A percentile compares a stretch with the other conserved stretches of the same genome.
Evolutionary conservation across 2,329 filamentous ascomycete species (phyloP).

Genomic region (Aspergillus tubingensis): DNA sequence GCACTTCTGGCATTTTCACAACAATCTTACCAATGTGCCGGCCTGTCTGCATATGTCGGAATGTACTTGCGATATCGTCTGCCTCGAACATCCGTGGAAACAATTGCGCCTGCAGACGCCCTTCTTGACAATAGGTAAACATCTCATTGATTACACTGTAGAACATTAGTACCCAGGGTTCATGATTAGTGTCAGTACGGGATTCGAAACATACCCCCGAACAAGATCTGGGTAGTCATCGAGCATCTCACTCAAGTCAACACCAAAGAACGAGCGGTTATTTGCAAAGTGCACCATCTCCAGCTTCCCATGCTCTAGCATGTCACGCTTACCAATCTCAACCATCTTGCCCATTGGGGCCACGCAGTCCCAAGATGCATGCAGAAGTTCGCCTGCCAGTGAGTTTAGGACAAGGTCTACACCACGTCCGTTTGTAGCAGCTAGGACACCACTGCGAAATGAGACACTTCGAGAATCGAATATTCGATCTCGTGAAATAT

Average conservation of each 20-base stretch:
- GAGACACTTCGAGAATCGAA: conserved; percentile 29
- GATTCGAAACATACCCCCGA: neutral
- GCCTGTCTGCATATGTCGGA: conserved; percentile 13
- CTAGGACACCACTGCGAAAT: conserved; percentile 28
- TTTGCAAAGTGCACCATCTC: conserved; percentile 5
- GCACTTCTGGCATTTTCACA: conserved; percentile 9
- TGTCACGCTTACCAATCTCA: conserved; percentile 34
- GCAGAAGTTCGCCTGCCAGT: conserved; percentile 21
- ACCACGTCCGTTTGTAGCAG: conserved; percentile 30
- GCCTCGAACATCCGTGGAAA: neutral
- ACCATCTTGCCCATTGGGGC: conserved; percentile 31
- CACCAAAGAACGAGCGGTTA: conserved; percentile 14
- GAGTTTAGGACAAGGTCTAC: conserved; percentile 37
- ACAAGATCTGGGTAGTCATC: neutral
- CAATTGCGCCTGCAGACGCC: neutral
- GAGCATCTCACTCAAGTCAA: conserved; percentile 6
- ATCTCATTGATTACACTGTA: neutral
- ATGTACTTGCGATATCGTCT: neutral
- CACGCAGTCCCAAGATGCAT: conserved; percentile 29
- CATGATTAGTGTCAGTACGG: too few species aligned
- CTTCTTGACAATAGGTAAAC: conserved; percentile 2
- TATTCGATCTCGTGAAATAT: conserved; percentile 32
- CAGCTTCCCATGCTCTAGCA: conserved; percentile 29
- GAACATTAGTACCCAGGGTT: neutral
- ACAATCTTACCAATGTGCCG: conserved; percentile 14